Conservation (phyloP, 257 asterid genomes). For the Haberlea rhodopensis region DNA sequence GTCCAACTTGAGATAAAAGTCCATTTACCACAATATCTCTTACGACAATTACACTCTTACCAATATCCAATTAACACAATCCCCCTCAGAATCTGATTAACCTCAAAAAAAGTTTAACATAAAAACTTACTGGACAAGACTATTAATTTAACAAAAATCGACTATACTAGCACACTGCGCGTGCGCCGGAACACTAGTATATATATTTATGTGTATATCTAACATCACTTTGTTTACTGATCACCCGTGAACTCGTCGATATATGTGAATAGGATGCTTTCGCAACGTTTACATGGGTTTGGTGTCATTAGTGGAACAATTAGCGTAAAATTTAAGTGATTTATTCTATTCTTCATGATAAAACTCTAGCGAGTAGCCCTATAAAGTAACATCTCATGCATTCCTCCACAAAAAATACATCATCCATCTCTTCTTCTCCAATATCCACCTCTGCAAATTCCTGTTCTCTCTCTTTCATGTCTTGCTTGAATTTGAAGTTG, state of each 20-base stretch:
- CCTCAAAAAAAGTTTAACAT: no score
- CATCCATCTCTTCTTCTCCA: background rate
- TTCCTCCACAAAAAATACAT: background rate
- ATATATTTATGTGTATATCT: no score
- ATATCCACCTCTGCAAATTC: background rate
- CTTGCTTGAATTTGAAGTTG: slow-evolving; percentile 46
- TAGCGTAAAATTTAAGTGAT: slow-evolving; percentile 41
- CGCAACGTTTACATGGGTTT: no score
- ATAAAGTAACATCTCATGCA: slow-evolving; percentile 23
- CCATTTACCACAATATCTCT: no score
- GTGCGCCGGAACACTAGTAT: no score
- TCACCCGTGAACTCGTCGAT: background rate
- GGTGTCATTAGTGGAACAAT: slow-evolving; percentile 4
- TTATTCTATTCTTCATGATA: slow-evolving; percentile 8
- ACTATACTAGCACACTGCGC: no score
- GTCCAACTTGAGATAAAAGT: no score
- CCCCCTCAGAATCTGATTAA: no score
- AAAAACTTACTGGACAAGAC: no score
- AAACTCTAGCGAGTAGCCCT: slow-evolving; percentile 8
- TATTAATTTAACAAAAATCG: no score
- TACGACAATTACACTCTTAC: no score
- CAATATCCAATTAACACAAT: no score
- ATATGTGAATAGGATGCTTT: background rate
- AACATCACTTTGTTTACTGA: background rate
- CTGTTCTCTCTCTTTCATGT: slow-evolving; percentile 24